Percentiles rank a stretch among this genome's conserved stretches.
Evolutionary conservation across 345 rosid genomes (phyloP).

Genomic region (Arabidopsis suecica): DNA sequence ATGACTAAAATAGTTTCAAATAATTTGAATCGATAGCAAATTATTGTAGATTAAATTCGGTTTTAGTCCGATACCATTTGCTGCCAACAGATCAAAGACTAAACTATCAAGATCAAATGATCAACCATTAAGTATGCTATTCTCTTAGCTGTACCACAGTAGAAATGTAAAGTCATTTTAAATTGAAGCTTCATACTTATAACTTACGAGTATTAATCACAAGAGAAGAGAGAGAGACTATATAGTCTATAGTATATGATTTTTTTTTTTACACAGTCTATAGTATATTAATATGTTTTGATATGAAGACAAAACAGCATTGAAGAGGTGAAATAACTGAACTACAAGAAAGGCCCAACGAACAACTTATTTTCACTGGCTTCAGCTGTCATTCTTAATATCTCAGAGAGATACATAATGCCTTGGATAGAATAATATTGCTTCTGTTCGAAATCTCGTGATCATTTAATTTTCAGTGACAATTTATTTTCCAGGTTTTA

Average conservation of each 20-base stretch:
- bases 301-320: constrained; percentile 14
- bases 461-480: constrained; percentile 17
- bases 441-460: constrained; percentile 35
- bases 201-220: neutral
- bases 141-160: neutral
- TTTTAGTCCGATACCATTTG: too few species aligned
- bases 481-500: constrained; percentile 17
- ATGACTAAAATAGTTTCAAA: too few species aligned
- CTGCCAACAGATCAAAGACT: too few species aligned
- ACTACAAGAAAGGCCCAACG: constrained; percentile 21
- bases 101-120: too few species aligned
- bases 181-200: neutral
- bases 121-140: neutral
- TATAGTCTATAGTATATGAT: neutral
- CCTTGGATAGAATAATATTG: constrained; percentile 29
- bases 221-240: neutral
- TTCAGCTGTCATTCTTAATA: constrained; percentile 42
- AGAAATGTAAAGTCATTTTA: neutral
- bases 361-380: constrained; percentile 30
- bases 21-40: too few species aligned
- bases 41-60: too few species aligned
- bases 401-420: constrained; percentile 9
- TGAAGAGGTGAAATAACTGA: constrained; percentile 31
- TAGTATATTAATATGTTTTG: neutral
- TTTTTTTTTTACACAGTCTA: too few species aligned